Conservation (phyloP, 306 rosid species). For the Nissolia schottii region DNA sequence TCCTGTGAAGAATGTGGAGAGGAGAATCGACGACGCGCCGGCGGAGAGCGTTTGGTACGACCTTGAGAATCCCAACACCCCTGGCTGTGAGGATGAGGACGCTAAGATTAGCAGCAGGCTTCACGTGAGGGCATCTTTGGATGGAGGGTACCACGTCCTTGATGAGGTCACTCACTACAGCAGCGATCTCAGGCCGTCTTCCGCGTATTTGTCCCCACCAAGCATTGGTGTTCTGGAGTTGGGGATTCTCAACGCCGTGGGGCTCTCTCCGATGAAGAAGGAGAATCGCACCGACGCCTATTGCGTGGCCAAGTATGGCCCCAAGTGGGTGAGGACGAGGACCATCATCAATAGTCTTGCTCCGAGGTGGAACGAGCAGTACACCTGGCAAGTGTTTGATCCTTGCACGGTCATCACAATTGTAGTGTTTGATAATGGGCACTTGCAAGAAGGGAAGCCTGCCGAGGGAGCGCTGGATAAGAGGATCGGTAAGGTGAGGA, state of each 20-base stretch:
- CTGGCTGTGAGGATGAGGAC: neutral
- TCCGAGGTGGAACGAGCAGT: constrained; percentile 45
- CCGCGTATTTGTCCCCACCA: constrained; percentile 3
- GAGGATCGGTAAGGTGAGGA: constrained; percentile 38
- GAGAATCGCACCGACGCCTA: constrained; percentile 39
- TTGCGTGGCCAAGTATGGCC: constrained; percentile 40
- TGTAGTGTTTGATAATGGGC: constrained; percentile 38
- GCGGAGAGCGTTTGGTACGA: constrained; percentile 25
- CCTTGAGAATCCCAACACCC: constrained; percentile 11
- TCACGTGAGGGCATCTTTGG: constrained; percentile 33
- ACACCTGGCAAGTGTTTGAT: constrained; percentile 38
- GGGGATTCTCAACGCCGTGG: constrained; percentile 34
- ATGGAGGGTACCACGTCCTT: constrained; percentile 47
- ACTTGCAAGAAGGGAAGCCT: constrained; percentile 21
- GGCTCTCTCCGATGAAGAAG: constrained; percentile 35
- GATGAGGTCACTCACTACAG: constrained; percentile 39
- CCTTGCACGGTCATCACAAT: constrained; percentile 39
- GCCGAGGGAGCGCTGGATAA: neutral
- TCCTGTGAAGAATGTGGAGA: constrained; percentile 18
- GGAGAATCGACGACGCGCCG: constrained; percentile 13
- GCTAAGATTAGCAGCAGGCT: constrained; percentile 25
- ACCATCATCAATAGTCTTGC: constrained; percentile 21
- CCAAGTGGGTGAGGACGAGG: constrained; percentile 43
- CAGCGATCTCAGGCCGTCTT: constrained; percentile 38
- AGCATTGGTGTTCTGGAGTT: constrained; percentile 36